These are phyloP conservation scores for Pyrrhoderma noxium DNA, from an alignment of 1,284 basidiomycete genomes.

Conservation along the genomic window DNA sequence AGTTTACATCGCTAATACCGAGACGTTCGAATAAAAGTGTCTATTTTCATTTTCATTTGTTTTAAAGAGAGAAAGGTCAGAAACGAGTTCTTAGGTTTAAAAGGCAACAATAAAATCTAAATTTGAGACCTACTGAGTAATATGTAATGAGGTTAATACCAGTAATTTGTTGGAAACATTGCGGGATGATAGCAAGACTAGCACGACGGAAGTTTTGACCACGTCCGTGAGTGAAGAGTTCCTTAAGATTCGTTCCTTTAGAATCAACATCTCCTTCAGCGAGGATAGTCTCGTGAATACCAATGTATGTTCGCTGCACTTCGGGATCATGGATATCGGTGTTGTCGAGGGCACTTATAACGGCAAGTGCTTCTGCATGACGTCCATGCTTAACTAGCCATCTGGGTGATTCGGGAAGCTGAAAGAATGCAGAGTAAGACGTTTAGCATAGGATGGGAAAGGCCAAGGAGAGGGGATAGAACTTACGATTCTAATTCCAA, in stretches of 20 bases:
- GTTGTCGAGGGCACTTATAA: conserved; percentile 56
- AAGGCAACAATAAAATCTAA: no score
- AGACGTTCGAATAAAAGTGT: conserved; percentile 54
- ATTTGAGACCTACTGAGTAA: background rate
- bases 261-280: conserved; percentile 27
- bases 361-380: conserved; percentile 52
- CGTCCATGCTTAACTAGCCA: conserved; percentile 62
- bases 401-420: conserved; percentile 63
- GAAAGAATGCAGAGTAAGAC: background rate
- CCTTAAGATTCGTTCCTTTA: conserved; percentile 27
- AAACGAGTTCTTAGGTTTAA: no score
- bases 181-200: conserved; percentile 49
- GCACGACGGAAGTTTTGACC: conserved; percentile 61
- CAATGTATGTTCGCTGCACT: conserved; percentile 48
- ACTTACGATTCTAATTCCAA: conserved; percentile 38
- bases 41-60: no score
- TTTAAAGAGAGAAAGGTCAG: no score
- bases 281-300: conserved; percentile 45
- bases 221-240: conserved; percentile 54
- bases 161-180: conserved; percentile 67
- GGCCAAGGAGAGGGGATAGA: background rate
- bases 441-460: background rate
- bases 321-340: conserved; percentile 43
- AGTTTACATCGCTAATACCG: conserved; percentile 51
- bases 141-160: conserved; percentile 54